Base-by-base conservation (phyloP, 2,329 filamentous ascomycete genomes). In the Dactylellina parvicollis region DNA sequence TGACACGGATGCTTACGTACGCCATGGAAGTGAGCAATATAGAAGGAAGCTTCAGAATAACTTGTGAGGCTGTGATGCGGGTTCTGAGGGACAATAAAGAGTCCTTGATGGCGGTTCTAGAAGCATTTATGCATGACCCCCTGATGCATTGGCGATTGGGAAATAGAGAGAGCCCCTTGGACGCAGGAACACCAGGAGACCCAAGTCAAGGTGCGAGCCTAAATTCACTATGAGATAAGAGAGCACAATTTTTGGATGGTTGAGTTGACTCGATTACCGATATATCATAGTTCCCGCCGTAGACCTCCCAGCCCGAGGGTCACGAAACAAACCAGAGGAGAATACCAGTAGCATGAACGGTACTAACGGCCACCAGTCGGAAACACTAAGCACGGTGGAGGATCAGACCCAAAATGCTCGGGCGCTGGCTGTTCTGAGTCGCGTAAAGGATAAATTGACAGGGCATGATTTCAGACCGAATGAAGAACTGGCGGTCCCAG, bases 21-120 rank as follows among this genome's bases (percentile, higher is more conserved):
- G 96, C 96, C 20, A 99, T 99, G 95, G 95, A 99, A 83, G 95
- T 99, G 64, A 97, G 93, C 86, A 99, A 99, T 80, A 99, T 99
- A 76, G 95, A 99, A 81, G 95, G 95, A 77, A 96, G 92, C 82
- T 99, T 96, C 85, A 89, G 96, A 73, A 98, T 96, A 67, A 98
- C 95, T 4, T 99, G 94, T 78, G 96, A 99, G 82, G 93, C 96
- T 78, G 94, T 97, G 55, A 99, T 99, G 95, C 88, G 95, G 74
- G 93, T 99, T 12, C 84, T 99, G 76, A 86, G 95, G 65, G 92
- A 95, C 77, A 99, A 99, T 82, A 99, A 99, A 82, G 95, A 99
- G 83, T 96, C 92, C 42, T 86, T 99, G 70, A 97, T 99, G 92
- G 95, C 95, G 28, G 95, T 99, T 18, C 84, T 99, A 64, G 95